Conservation (phyloP, 2,329 filamentous ascomycete species). For the Botrytis elliptica region DNA sequence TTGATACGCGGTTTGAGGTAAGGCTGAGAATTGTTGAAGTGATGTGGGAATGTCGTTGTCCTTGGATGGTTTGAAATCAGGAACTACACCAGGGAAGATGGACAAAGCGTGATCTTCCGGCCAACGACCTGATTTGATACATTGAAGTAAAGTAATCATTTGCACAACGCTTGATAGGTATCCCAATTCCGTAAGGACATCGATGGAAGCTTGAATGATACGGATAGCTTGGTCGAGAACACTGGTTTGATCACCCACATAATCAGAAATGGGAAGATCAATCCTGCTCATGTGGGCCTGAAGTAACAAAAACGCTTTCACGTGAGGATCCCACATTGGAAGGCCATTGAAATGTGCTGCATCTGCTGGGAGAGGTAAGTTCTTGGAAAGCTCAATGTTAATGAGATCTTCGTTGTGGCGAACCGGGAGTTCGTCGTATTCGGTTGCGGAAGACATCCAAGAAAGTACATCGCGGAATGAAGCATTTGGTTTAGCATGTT, state of each 20-base stretch:
- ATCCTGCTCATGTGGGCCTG: conserved; percentile 95
- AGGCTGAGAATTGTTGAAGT: conserved; percentile 38
- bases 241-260: conserved; percentile 86
- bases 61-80: conserved; percentile 34
- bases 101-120: conserved; percentile 75
- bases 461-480: conserved; percentile 79
- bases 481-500: conserved; percentile 71
- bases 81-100: conserved; percentile 71
- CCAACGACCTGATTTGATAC: conserved; percentile 91
- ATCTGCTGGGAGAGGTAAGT: conserved; percentile 60
- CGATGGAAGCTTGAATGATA: conserved; percentile 93
- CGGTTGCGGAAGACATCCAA: conserved; percentile 91
- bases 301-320: conserved; percentile 90
- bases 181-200: conserved; percentile 88
- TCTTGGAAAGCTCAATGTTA: conserved; percentile 83
- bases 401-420: conserved; percentile 98
- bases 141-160: conserved; percentile 86
- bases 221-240: conserved; percentile 96
- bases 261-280: conserved; percentile 91
- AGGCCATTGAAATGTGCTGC: conserved; percentile 52
- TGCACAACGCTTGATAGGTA: conserved; percentile 72
- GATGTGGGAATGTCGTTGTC: conserved; percentile 33
- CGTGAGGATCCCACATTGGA: conserved; percentile 97
- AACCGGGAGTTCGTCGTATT: conserved; percentile 97
- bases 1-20: conserved; percentile 39